These are phyloP conservation scores for Canna indica DNA, from an alignment of 176 grass and related monocot genomes.

Conservation along the genomic window DNA sequence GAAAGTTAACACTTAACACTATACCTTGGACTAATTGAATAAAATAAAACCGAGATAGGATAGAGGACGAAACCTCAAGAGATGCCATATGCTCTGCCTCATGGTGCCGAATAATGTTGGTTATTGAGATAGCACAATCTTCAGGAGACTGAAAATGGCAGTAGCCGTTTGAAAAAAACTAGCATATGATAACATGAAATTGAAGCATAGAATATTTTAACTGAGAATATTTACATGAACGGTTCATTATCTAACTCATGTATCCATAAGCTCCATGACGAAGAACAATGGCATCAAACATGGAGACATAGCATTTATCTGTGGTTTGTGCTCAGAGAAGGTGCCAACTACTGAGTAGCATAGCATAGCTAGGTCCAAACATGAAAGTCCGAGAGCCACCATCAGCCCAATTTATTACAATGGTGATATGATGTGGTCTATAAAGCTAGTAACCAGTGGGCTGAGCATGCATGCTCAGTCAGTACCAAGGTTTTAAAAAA, in stretches of 20 bases:
- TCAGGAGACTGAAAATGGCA: conserved; percentile 62
- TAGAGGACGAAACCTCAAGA: conserved; percentile 56
- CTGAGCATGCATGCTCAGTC: too few relatives aligned
- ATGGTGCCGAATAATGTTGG: conserved; percentile 69
- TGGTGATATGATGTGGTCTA: too few relatives aligned
- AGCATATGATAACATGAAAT: neutral
- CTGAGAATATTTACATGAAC: neutral
- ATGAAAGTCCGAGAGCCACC: too few relatives aligned
- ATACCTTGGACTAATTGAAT: neutral
- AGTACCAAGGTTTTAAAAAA: too few relatives aligned
- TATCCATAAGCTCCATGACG: neutral
- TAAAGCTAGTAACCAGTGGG: too few relatives aligned
- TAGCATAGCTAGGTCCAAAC: too few relatives aligned
- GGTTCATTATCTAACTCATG: neutral
- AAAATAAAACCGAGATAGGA: conserved; percentile 8
- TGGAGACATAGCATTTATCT: too few relatives aligned
- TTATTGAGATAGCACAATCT: conserved; percentile 51
- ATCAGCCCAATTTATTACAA: too few relatives aligned
- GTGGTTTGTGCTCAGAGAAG: too few relatives aligned
- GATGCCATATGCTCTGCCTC: conserved; percentile 66
- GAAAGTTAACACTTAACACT: conserved; percentile 17
- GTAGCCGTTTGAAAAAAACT: conserved; percentile 8
- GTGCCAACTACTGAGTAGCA: too few relatives aligned
- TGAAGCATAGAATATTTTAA: neutral
- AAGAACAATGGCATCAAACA: neutral